Base-by-base conservation (phyloP, 345 rosid species). In the Lepidium didymum region DNA sequence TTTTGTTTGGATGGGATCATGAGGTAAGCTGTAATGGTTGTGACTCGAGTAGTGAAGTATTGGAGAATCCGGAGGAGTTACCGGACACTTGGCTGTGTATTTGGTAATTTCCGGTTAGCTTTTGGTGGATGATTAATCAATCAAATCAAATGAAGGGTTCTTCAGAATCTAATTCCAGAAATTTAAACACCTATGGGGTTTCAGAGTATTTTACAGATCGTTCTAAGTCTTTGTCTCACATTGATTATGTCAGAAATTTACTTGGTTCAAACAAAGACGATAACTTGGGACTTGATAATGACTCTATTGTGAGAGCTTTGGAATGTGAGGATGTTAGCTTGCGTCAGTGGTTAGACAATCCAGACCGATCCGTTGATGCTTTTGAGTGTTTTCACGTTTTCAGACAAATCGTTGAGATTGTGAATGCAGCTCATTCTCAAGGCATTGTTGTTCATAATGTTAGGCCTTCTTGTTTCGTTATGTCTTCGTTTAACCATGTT, bases 281-380 rank as follows among this genome's bases (percentile, higher is more conserved):
- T 68, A 86, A 77, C 65, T 73, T 74, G 8, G 77, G 74, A 5
- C 56, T 44, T 63, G 51, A 46, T 70, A 73, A 53, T 56, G 75
- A 82, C 62, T 85, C 79, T 67, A 80, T 77, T 66, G 71, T 77
- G 15, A 77, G 73, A 63, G 68, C 80, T 25, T 45, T 82, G 41
- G 89, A 83, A 67, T 82, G 89, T 85, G 89, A 80, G 27, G 92
- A 86, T 78, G 79, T 90, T 64, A 93, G 98, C 80, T 80, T 92
- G 82, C 86, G 98, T 74, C 91, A 88, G 31, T 92, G 98, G 98
- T 68, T 92, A 83, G 97, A 90, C 75, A 86, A 83, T 70, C 89
- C 90, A 0, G 83, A 86, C 44, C 70, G 97, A 29, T 45, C 81
- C 10, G 81, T 88, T 13, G 96, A 88, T 79, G 83, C 82, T 34